phyloP scores from a whole-genome alignment of 306 rosid species.

The Acacia crassicarpa region DNA sequence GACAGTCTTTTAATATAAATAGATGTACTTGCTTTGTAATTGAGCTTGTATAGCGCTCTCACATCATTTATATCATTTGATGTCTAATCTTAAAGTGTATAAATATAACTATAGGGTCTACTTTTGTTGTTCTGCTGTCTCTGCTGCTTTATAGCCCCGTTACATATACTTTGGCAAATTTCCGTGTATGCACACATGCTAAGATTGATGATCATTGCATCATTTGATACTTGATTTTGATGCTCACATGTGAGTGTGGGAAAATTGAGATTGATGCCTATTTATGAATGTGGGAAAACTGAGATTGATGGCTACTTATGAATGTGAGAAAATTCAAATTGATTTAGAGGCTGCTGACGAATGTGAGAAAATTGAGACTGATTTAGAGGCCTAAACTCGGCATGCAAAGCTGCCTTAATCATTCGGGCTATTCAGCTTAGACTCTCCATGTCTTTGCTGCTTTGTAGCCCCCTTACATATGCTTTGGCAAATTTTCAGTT shows the following conservation, averaged over 20 bases:
- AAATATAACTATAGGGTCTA: neutral
- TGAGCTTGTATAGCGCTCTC: neutral
- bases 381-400: no score
- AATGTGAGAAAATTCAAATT: no score
- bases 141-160: neutral
- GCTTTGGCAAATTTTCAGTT: no score
- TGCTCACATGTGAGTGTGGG: neutral
- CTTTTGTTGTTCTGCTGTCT: neutral
- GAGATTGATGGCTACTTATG: no score
- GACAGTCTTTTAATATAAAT: neutral
- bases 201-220: neutral
- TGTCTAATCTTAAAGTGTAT: neutral
- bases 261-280: no score
- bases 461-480: no score
- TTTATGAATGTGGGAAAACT: no score
- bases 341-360: no score
- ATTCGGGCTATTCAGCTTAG: no score
- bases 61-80: neutral
- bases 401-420: no score
- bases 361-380: no score
- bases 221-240: neutral
- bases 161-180: neutral
- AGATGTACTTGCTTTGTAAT: neutral
- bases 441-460: no score
- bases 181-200: neutral